Percentiles rank a stretch among this genome's conserved stretches.
These are phyloP conservation scores for Ascosphaera apis DNA, from an alignment of 2,329 filamentous ascomycete genomes.

Conservation along the genomic window DNA sequence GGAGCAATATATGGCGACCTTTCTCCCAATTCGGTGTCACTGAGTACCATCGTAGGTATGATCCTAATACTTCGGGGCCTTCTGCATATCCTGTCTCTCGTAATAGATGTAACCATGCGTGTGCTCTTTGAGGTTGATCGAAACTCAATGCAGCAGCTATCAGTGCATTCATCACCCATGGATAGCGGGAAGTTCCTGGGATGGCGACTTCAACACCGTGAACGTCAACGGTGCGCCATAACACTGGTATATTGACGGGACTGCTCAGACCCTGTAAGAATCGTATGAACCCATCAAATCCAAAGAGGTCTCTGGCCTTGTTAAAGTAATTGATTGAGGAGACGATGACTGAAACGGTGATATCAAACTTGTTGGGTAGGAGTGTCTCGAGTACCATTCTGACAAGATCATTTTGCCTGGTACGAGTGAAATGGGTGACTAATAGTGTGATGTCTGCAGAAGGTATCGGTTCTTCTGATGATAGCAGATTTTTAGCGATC, in stretches of 20 bases:
- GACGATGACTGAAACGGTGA: slow-evolving; percentile 15
- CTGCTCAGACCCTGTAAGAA: slow-evolving; percentile 14
- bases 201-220: slow-evolving; percentile 16
- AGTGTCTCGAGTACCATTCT: slow-evolving; percentile 17
- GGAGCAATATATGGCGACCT: slow-evolving; percentile 12
- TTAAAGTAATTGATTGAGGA: slow-evolving; percentile 16
- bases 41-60: slow-evolving; percentile 17
- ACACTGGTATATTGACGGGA: slow-evolving; percentile 12
- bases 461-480: slow-evolving; percentile 16
- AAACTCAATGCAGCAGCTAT: slow-evolving; percentile 18
- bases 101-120: slow-evolving; percentile 17
- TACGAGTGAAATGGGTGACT: slow-evolving; percentile 16
- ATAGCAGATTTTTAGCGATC: slow-evolving; percentile 14
- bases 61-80: slow-evolving; percentile 14
- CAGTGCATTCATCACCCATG: slow-evolving; percentile 14
- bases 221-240: slow-evolving; percentile 7
- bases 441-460: slow-evolving; percentile 13
- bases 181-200: slow-evolving; percentile 14
- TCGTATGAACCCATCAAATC: slow-evolving; percentile 18
- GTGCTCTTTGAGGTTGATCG: slow-evolving; percentile 17
- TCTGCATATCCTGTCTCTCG: slow-evolving; percentile 16
- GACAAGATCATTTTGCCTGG: slow-evolving; percentile 17
- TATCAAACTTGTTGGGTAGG: slow-evolving; percentile 15
- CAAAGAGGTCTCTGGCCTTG: slow-evolving; percentile 18
- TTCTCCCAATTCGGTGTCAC: slow-evolving; percentile 16